Conservation (phyloP, 2,329 filamentous ascomycete genomes). For the Akanthomyces uredinophilus region DNA sequence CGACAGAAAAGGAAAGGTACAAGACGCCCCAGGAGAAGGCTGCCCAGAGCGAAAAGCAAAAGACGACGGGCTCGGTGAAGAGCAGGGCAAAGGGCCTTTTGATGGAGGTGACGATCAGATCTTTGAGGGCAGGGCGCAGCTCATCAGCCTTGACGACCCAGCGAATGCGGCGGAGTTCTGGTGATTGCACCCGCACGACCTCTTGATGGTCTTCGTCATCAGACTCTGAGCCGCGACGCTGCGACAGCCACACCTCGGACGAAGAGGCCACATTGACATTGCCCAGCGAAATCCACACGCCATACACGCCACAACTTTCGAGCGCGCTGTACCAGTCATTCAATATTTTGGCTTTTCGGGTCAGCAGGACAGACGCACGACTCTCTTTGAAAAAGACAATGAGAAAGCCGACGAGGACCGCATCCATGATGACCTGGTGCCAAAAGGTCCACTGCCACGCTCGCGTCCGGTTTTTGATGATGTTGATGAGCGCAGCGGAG, state of each 20-base stretch:
- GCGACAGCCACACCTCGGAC: not conserved
- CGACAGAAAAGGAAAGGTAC: slow-evolving; percentile 76
- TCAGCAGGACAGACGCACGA: slow-evolving; percentile 72
- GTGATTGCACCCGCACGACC: not conserved
- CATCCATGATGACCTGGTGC: slow-evolving; percentile 69
- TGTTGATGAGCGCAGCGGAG: slow-evolving; percentile 62
- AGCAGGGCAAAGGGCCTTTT: slow-evolving; percentile 74
- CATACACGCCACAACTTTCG: slow-evolving; percentile 58
- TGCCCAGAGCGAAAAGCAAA: slow-evolving; percentile 86
- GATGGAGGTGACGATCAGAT: slow-evolving; percentile 69
- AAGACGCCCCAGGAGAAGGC: slow-evolving; percentile 86
- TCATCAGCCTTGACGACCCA: slow-evolving; percentile 80
- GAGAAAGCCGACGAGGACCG: slow-evolving; percentile 55
- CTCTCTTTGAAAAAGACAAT: slow-evolving; percentile 74
- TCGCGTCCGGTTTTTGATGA: slow-evolving; percentile 39
- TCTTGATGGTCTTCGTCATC: not conserved
- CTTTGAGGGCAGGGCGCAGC: slow-evolving; percentile 60
- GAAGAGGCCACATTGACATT: not conserved
- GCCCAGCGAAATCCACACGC: slow-evolving; percentile 33
- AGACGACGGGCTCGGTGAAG: slow-evolving; percentile 71
- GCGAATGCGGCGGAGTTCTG: slow-evolving; percentile 51
- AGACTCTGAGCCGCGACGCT: slow-evolving; percentile 3
- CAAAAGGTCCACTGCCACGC: slow-evolving; percentile 87
- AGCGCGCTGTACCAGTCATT: slow-evolving; percentile 76
- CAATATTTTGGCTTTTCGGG: slow-evolving; percentile 64